Base-by-base conservation (phyloP, 2,329 filamentous ascomycete genomes). In the Cordyceps farinosa region DNA sequence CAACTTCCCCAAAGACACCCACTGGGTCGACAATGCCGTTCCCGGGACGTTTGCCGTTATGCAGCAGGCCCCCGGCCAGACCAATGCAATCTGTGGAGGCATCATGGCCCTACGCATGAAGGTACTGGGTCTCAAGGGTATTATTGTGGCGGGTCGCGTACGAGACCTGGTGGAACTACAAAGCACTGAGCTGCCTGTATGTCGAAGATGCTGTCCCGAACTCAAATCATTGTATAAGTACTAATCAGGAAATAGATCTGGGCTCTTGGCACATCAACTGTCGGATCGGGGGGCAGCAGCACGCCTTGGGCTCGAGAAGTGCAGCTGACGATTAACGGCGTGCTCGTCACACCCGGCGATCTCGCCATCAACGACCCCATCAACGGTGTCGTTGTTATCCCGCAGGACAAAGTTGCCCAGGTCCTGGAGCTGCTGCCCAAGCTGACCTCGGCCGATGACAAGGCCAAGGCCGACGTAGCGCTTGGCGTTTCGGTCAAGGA, bases 91-190 rank as follows among this genome's bases (percentile, higher is more conserved):
- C 8, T 82, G 90, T 6, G 90, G 90, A n/a, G 90, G 90, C 22
- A 90, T 92, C 67, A 90, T 92, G 83, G 90, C 88, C 5, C 78
- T 84, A 36, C 80, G 90, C 27, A 89, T 92, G 82, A 85, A 86
- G 69, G 72, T 82, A 15, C 79, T 87, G 11, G 83, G 84, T 15
- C 84, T 84, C 22, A 78, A 79, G 67, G 88, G 82, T 3, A 81
- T 89, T 11, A 76, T 92, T n/a, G 86, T 91, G 8, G 82, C 86
- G 67, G 90, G 90, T 1, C 78, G 89, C 45, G 84, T 89, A 6
- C 80, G 90, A 65, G 90, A 92, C 76, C 69, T 91, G 22, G 77
- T 75, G 17, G 86, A 90, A 70, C 73, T 91, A 64, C 78, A 76
- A 61, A 79, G 71, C 50, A 82, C 83, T 11, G 79, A 77, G 40